Conservation (phyloP, 768 basidiomycete species). For the Lactifluus subvellereus region DNA sequence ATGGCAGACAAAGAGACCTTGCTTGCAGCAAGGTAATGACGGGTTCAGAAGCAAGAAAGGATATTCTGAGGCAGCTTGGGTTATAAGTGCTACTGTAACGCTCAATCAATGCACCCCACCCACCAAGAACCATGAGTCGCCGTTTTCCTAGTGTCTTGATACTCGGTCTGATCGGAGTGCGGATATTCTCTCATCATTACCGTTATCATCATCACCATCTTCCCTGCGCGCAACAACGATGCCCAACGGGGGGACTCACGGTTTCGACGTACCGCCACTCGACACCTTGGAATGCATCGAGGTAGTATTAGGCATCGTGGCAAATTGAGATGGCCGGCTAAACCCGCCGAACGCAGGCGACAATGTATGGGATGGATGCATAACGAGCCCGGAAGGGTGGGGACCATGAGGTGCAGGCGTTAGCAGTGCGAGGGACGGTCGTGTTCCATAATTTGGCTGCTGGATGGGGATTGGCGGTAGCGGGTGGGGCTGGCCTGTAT, state of each 20-base stretch:
- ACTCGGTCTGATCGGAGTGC: constrained; percentile 56
- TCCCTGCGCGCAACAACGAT: not conserved
- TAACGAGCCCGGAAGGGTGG: constrained; percentile 48
- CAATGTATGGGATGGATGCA: too few species aligned
- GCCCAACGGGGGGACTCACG: not conserved
- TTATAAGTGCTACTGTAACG: too few species aligned
- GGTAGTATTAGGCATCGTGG: constrained; percentile 2
- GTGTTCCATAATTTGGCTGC: constrained; percentile 26
- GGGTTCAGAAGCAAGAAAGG: not conserved
- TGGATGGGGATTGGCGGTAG: constrained; percentile 34
- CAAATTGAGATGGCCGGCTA: constrained; percentile 2
- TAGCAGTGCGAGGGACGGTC: constrained; percentile 52
- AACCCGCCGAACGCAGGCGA: too few species aligned
- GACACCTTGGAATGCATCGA: constrained; percentile 11
- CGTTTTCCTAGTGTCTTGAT: constrained; percentile 88
- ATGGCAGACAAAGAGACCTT: too few species aligned
- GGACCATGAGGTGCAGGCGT: constrained; percentile 68
- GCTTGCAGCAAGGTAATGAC: too few species aligned
- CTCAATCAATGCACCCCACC: too few species aligned
- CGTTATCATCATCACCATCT: not conserved
- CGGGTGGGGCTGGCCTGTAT: constrained; percentile 32
- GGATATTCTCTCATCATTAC: constrained; percentile 30
- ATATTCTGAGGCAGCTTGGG: too few species aligned
- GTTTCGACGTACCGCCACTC: constrained; percentile 7
- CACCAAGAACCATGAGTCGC: too few species aligned